phyloP scores from a whole-genome alignment of 176 grass and related monocot species.

The Stipa capillata region DNA sequence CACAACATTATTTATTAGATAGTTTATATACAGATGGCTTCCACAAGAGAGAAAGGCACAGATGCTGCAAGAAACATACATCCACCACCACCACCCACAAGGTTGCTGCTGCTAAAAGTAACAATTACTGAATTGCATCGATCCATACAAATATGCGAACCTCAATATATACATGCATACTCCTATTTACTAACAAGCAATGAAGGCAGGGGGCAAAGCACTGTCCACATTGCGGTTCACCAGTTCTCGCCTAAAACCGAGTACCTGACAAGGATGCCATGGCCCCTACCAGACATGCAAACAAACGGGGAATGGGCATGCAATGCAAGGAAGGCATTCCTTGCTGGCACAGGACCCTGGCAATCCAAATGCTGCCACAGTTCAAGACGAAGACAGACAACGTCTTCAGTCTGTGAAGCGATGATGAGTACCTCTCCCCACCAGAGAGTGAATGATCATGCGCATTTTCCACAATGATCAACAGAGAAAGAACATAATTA shows the following conservation, averaged over 20 bases:
- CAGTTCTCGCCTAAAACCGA: not conserved
- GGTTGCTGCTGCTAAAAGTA: not conserved
- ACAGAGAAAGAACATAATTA: constrained; percentile 17
- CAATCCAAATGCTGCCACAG: constrained; percentile 18
- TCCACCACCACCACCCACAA: not conserved
- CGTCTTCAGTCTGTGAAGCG: not conserved
- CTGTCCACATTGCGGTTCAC: not conserved
- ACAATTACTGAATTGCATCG: constrained; percentile 9
- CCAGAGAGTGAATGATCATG: not conserved
- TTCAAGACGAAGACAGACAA: not conserved
- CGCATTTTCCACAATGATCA: not conserved
- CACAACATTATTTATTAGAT: not conserved
- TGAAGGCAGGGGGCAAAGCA: not conserved
- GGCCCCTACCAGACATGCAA: too few species aligned
- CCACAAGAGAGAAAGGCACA: constrained; percentile 2
- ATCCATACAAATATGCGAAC: constrained; percentile 8
- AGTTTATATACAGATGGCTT: constrained; percentile 32
- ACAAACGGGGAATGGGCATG: too few species aligned
- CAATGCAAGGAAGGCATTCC: not conserved
- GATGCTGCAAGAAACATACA: not conserved
- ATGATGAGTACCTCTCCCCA: not conserved
- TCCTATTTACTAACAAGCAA: constrained; percentile 33
- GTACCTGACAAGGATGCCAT: not conserved
- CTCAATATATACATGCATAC: constrained; percentile 32
- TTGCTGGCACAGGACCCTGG: not conserved